A percentile compares a stretch with the other conserved stretches of the same genome.
These are phyloP conservation scores for Debaryomyces castellii DNA, from an alignment of 805 yeast species.

Conservation along the genomic window DNA sequence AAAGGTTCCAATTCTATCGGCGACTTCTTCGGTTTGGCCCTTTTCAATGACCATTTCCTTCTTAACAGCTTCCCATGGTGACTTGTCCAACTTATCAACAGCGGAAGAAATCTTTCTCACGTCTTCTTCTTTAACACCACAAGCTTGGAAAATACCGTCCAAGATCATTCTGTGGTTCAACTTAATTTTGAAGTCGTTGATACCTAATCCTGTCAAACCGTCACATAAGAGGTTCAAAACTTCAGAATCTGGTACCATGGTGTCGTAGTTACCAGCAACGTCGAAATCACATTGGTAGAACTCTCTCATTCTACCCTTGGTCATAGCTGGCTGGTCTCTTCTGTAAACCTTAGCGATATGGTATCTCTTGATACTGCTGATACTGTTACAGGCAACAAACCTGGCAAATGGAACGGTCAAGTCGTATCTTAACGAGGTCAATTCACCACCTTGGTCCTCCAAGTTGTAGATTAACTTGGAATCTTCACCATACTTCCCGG, in stretches of 20 bases:
- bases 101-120: slow-evolving; percentile 92
- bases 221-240: slow-evolving; percentile 76
- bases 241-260: slow-evolving; percentile 97
- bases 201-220: slow-evolving; percentile 81
- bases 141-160: slow-evolving; percentile 92
- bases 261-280: slow-evolving; percentile 88
- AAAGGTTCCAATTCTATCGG: slow-evolving; percentile 88
- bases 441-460: slow-evolving; percentile 98
- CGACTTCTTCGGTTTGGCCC: slow-evolving; percentile 86
- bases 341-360: slow-evolving; percentile 98
- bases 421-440: slow-evolving; percentile 93
- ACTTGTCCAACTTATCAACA: slow-evolving; percentile 93
- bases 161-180: slow-evolving; percentile 92
- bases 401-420: slow-evolving; percentile 98
- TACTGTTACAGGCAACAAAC: slow-evolving; percentile 92
- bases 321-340: slow-evolving; percentile 99
- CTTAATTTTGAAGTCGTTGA: slow-evolving; percentile 85
- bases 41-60: slow-evolving; percentile 91
- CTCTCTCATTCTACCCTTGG: slow-evolving; percentile 99
- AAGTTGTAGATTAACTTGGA: slow-evolving; percentile 93
- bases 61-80: slow-evolving; percentile 93
- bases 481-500: slow-evolving; percentile 99
- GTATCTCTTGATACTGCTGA: slow-evolving; percentile 85
- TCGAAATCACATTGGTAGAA: slow-evolving; percentile 99
- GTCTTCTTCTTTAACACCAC: slow-evolving; percentile 93